Evolutionary conservation across 805 yeast species (phyloP), one percentile per base, ranked within the genome.

Genomic region (Naumovozyma dairenensis): DNA sequence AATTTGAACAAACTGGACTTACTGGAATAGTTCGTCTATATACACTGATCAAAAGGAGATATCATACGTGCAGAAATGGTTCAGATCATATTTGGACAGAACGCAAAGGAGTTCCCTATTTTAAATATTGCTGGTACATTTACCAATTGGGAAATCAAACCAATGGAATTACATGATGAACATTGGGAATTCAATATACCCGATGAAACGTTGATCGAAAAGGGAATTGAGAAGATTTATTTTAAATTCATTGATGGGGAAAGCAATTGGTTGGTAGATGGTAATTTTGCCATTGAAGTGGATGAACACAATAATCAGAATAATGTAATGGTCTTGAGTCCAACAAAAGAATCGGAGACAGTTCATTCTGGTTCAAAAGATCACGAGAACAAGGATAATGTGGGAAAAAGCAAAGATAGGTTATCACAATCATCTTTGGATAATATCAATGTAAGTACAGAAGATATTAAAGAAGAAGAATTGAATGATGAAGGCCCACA

Each of bases 111-210:
- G 13, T 43, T 48, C 13, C 26, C 8, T 6, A 32, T 42, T 12
- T 46, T 63, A 28, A 48, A 51, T 32, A 46, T 63, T 31, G 67
- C 67, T 9, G 67, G 66, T 3, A 57, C 56, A 41, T 62, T 63
- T 38, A 58, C 53, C 28, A 30, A 44, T 8, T 63, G 67, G 67
- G 30, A 40, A 4, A 45, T 52, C 3, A 36, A 46, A 13, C 43
- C 46, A 8, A 42, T 43, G 42, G 48, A 46, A 2, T 24, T 24
- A 24, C 14, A 10, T 14, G n/a, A 24, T 24, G 26, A 14, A 5
- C 7, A 24, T 10, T 24, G 26, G 26, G n/a, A 12, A 7, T 24
- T 10, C 13, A 12, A 24, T 6, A 24, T 24, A 6, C 49, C 45
- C n/a, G 13, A 24, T 24, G 26, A 24, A 7, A 8, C 26, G 22